Conservation (phyloP, 441 rosid genomes). For the Flueggea neowawraea region DNA sequence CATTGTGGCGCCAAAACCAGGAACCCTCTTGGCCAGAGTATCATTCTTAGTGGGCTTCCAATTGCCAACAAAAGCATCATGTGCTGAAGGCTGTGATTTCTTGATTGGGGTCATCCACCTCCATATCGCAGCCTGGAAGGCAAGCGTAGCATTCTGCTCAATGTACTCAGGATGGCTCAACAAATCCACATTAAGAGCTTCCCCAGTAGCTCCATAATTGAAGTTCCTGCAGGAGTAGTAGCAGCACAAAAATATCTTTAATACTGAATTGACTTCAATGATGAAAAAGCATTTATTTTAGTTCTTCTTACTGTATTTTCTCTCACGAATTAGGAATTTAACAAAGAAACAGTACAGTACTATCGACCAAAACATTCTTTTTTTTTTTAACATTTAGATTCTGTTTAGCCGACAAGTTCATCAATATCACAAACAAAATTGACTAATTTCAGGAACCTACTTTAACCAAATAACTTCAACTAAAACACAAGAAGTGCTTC, state of each 20-base stretch:
- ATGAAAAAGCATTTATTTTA: too few relatives aligned
- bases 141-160: slow-evolving; percentile 91
- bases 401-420: too few relatives aligned
- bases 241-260: background rate
- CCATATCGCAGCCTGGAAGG: slow-evolving; percentile 92
- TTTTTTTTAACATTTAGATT: too few relatives aligned
- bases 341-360: too few relatives aligned
- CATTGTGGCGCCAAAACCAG: slow-evolving; percentile 87
- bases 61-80: slow-evolving; percentile 68
- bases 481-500: too few relatives aligned
- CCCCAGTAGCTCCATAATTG: slow-evolving; percentile 80
- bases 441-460: too few relatives aligned
- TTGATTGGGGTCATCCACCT: slow-evolving; percentile 86
- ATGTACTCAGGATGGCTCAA: slow-evolving; percentile 85
- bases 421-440: too few relatives aligned
- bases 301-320: too few relatives aligned
- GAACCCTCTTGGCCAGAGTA: slow-evolving; percentile 66
- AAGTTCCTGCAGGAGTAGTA: slow-evolving; percentile 57
- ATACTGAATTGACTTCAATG: too few relatives aligned
- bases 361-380: too few relatives aligned
- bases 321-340: too few relatives aligned
- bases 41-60: slow-evolving; percentile 97
- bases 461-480: too few relatives aligned
- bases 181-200: slow-evolving; percentile 73
- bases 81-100: slow-evolving; percentile 86